A percentile compares a stretch with the other conserved stretches of the same genome.
These are phyloP conservation scores for Sutorius eximius DNA, from an alignment of 1,284 basidiomycete genomes.

Conservation along the genomic window DNA sequence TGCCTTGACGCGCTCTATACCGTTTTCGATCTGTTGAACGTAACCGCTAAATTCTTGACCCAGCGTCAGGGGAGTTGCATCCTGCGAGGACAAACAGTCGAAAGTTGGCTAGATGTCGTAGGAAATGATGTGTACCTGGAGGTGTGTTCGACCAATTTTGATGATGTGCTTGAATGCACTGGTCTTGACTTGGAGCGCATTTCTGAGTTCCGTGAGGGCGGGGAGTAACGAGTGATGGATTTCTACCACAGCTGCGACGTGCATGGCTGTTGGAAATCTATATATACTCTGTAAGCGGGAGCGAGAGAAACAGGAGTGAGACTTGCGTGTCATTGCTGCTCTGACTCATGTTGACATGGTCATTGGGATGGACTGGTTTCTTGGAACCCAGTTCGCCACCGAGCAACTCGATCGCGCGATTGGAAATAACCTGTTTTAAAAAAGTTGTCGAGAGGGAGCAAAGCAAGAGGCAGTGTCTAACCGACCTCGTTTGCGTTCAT, in stretches of 20 bases:
- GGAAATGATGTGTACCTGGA: constrained; percentile 57
- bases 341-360: constrained; percentile 99
- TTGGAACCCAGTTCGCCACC: constrained; percentile 96
- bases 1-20: constrained; percentile 83
- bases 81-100: constrained; percentile 46
- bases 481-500: constrained; percentile 98
- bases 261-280: constrained; percentile 99
- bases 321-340: constrained; percentile 96
- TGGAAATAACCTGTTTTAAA: constrained; percentile 83
- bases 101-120: not conserved
- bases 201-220: constrained; percentile 80
- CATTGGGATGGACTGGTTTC: constrained; percentile 98
- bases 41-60: constrained; percentile 99
- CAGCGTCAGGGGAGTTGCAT: constrained; percentile 96
- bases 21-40: constrained; percentile 92
- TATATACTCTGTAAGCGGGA: not conserved
- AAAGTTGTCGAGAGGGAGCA: not conserved
- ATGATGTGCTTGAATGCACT: constrained; percentile 88
- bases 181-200: constrained; percentile 82
- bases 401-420: constrained; percentile 96
- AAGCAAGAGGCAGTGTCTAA: not conserved
- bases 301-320: not conserved
- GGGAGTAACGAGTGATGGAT: constrained; percentile 82
- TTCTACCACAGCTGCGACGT: constrained; percentile 93
- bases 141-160: constrained; percentile 98